Base-by-base conservation (phyloP, 305 asterid species). In the Galium porrigens region DNA sequence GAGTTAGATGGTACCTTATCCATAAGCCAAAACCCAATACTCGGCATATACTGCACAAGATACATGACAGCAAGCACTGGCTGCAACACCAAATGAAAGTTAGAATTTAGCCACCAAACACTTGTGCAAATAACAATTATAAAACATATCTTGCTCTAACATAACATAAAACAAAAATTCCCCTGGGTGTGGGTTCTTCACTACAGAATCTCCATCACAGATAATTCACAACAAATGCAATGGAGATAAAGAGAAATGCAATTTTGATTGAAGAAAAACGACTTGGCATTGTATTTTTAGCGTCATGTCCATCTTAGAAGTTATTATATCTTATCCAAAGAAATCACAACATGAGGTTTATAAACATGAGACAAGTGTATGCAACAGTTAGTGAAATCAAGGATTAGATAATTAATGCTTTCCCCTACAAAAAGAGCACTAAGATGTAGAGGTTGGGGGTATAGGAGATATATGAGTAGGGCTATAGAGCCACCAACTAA, bases 1-100 rank as follows among this genome's bases (percentile, higher is more conserved):
- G n/a, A n/a, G n/a, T n/a, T n/a, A n/a, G n/a, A n/a, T n/a, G 27
- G n/a, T 82, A 91, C 98, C 96, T 80, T 88, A 81, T 91, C 98
- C 98, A 91, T 88, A 71, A 91, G 90, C 98, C 98, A 89, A 77
- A 76, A 88, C 64, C 96, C 98, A 59, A 85, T 70, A 12, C 86
- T 68, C 11, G 98, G 96, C 74, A 79, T 68, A 77, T 91, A 88
- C 77, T 91, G 98, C 77, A 83, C 85, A 76, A 91, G 82, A 74
- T 91, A 91, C 94, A 88, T 81, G 56, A 88, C 96, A 25, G 86
- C 85, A 69, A 91, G 95, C 76, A 91, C 98, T 2, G 98, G 98
- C 98, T 91, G 94, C 83, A 78, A 68, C 58, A 69, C 58, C 61
- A 67, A 39, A 9, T 5, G 6, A 67, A 72, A 37, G 12, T 63